Evolutionary conservation across 495 filamentous ascomycete genomes (phyloP), one percentile per base, ranked within the genome.

Genomic region (Lasiosphaeria miniovina): DNA sequence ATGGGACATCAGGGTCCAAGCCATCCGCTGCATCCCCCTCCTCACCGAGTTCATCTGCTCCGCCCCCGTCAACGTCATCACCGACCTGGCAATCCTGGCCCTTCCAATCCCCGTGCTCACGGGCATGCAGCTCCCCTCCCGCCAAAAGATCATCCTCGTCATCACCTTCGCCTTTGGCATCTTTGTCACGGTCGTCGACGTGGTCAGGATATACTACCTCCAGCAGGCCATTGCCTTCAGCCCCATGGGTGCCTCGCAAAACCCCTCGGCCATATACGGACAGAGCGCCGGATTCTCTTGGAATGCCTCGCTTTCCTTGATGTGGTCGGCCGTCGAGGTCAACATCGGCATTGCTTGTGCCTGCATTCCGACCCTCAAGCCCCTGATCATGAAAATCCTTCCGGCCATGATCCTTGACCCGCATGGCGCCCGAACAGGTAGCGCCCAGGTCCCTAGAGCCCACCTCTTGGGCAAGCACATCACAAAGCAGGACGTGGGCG

Each of bases 311-410:
- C 71, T 90, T 2, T 88, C 90, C 0, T 89, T 95, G 68, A 91
- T 96, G 88, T 97, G 91, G 92, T 93, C 89, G 15, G 89, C 86
- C 8, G 83, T 97, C 60, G 92, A 96, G 71, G 90, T 96, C 71
- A 92, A 96, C 65, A 79, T 91, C 7, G 91, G 91, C 7, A 89
- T 96, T 57, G 88, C 93, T 46, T 94, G 90, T 59, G 92, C 86
- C 51, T 96, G 91, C 65, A 87, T 96, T 34, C 93, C 92, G 12
- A 93, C 88, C 17, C 75, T 96, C 61, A 97, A 96, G 66, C 93
- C 93, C 12, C 78, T 97, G 15, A 85, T 91, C 57, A 83, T 89
- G 48, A 83, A 84, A 9, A 82, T 94, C 51, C 70, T 93, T 31
- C 93, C 93, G 4, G 79, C 83, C 48, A 79, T 94, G 75, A 79